Percentiles rank a stretch among this genome's conserved stretches.
These are phyloP conservation scores for Cucurbita ficifolia DNA, from an alignment of 306 rosid species.

Conservation along the genomic window DNA sequence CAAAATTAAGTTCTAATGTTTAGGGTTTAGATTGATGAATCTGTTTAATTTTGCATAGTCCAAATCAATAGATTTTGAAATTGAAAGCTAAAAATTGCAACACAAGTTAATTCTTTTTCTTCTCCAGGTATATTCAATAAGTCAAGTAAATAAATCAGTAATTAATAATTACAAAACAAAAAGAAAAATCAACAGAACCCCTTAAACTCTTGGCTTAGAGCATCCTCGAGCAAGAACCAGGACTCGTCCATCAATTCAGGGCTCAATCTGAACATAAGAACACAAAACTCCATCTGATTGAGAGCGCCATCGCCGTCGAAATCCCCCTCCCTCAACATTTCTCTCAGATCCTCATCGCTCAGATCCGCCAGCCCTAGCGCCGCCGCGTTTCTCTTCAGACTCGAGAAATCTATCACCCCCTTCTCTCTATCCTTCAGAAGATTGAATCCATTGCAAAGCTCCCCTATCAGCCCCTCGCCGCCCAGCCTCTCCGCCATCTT, in stretches of 20 bases:
- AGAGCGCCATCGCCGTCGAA: conserved; percentile 80
- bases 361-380: conserved; percentile 47
- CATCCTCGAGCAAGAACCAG: conserved; percentile 37
- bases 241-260: conserved; percentile 83
- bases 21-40: too few species aligned
- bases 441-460: conserved; percentile 62
- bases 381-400: conserved; percentile 62
- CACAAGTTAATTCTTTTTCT: neutral
- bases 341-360: conserved; percentile 49
- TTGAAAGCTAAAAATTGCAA: neutral
- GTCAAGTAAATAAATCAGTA: neutral
- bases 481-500: conserved; percentile 69
- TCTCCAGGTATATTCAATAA: neutral
- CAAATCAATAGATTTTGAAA: too few species aligned
- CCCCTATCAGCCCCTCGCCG: conserved; percentile 62
- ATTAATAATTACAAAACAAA: neutral
- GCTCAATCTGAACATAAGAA: conserved; percentile 78
- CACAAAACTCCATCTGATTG: conserved; percentile 75
- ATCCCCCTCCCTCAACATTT: conserved; percentile 64
- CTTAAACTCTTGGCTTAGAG: conserved; percentile 31
- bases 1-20: too few species aligned
- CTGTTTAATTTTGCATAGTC: too few species aligned
- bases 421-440: conserved; percentile 38
- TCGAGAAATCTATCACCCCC: conserved; percentile 57
- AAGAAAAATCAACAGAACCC: conserved; percentile 6